Percentiles rank a stretch among this genome's conserved stretches.
Conservation (phyloP, 805 yeast genomes). For the Wickerhamiella sergipiensis region DNA sequence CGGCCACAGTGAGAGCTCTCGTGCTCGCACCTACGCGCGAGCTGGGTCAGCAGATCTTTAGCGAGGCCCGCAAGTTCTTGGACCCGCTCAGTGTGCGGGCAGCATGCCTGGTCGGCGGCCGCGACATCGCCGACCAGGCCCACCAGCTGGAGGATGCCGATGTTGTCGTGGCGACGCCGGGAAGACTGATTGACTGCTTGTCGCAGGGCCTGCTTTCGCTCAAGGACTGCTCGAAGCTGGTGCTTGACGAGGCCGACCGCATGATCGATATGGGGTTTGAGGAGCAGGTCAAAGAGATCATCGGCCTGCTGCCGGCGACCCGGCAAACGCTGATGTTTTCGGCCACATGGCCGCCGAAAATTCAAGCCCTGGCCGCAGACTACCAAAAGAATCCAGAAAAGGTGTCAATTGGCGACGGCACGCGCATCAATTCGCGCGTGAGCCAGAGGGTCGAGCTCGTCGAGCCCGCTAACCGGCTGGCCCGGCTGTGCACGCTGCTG, state of each 20-base stretch:
- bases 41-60: constrained; percentile 73
- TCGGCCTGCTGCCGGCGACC: constrained; percentile 38
- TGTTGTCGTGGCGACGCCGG: constrained; percentile 87
- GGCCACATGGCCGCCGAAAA: constrained; percentile 74
- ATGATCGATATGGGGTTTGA: constrained; percentile 96
- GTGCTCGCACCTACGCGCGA: constrained; percentile 90
- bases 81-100: constrained; percentile 25
- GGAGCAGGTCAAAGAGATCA: constrained; percentile 51
- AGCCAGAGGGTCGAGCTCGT: constrained; percentile 51
- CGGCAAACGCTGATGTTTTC: constrained; percentile 81
- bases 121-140: constrained; percentile 61
- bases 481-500: constrained; percentile 30
- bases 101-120: constrained; percentile 80
- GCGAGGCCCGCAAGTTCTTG: constrained; percentile 45
- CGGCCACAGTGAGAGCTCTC: constrained; percentile 38
- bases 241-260: constrained; percentile 88
- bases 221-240: constrained; percentile 48
- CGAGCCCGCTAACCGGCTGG: constrained; percentile 8
- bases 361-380: constrained; percentile 50
- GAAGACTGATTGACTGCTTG: constrained; percentile 70
- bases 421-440: constrained; percentile 26
- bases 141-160: constrained; percentile 50
- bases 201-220: constrained; percentile 52
- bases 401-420: constrained; percentile 33
- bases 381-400: constrained; percentile 50